phyloP scores from a whole-genome alignment of 2,329 filamentous ascomycete species.

The Colletotrichum eleusines region DNA sequence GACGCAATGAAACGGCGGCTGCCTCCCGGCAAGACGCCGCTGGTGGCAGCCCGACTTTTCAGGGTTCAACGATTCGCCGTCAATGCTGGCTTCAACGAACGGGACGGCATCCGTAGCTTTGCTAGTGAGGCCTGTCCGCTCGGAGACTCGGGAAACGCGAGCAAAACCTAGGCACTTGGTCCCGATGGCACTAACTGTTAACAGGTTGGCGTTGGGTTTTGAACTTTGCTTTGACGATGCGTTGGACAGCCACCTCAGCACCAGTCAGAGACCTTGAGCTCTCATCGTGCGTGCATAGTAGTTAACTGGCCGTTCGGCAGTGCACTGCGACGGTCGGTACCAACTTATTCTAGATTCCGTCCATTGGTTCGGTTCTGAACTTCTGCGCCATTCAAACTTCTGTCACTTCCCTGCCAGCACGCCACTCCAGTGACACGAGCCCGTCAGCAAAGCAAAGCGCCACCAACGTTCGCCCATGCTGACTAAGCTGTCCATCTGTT shows the following conservation, averaged over 20 bases:
- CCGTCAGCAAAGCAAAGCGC: background rate
- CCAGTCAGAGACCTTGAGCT: conserved; percentile 14
- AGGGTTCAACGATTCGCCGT: background rate
- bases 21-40: background rate
- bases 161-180: conserved; percentile 23
- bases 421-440: conserved; percentile 4
- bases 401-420: conserved; percentile 23
- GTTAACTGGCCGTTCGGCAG: background rate
- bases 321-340: conserved; percentile 5
- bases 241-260: conserved; percentile 19
- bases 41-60: background rate
- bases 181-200: conserved; percentile 32
- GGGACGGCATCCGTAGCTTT: conserved; percentile 17
- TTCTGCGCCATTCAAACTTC: conserved; percentile 22
- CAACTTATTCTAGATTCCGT: conserved; percentile 29
- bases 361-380: conserved; percentile 3
- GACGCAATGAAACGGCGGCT: conserved; percentile 10
- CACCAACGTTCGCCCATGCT: background rate
- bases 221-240: conserved; percentile 23
- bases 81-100: background rate
- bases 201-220: conserved; percentile 5
- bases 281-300: no score
- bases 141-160: conserved; percentile 18
- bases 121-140: conserved; percentile 22
- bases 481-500: conserved; percentile 1